Conservation (phyloP, 2,329 filamentous ascomycete species). For the Fusarium napiforme region DNA sequence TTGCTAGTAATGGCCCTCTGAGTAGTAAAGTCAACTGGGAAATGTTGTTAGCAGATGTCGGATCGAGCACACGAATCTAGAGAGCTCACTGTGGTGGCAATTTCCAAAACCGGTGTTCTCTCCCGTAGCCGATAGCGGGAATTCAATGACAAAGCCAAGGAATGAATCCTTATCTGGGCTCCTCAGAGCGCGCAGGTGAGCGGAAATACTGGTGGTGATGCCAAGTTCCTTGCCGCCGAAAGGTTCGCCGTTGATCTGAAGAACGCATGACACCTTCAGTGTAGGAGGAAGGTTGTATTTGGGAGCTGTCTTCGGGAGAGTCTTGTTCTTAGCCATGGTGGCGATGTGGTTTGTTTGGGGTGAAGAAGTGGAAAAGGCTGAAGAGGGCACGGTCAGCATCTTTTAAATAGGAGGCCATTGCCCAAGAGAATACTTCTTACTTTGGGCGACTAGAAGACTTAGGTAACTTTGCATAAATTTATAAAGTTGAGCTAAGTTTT, state of each 20-base stretch:
- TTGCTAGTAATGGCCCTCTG: background rate
- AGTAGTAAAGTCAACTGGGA: background rate
- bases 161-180: background rate
- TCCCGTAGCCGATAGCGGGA: background rate
- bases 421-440: no score
- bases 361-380: background rate
- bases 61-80: rapidly evolving
- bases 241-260: rapidly evolving
- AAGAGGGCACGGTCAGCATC: no score
- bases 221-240: background rate
- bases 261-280: background rate
- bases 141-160: background rate
- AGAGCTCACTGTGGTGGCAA: background rate
- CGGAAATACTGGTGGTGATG: background rate
- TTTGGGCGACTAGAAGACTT: no score
- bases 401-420: no score
- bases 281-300: background rate
- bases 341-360: no score
- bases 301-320: background rate
- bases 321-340: background rate
- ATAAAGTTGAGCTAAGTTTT: no score
- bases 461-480: no score
- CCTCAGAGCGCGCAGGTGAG: rapidly evolving
- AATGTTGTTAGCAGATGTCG: background rate
- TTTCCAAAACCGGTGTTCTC: background rate